Conservation (phyloP, 208 protist genomes). For the Paratrypanosoma confusum region DNA sequence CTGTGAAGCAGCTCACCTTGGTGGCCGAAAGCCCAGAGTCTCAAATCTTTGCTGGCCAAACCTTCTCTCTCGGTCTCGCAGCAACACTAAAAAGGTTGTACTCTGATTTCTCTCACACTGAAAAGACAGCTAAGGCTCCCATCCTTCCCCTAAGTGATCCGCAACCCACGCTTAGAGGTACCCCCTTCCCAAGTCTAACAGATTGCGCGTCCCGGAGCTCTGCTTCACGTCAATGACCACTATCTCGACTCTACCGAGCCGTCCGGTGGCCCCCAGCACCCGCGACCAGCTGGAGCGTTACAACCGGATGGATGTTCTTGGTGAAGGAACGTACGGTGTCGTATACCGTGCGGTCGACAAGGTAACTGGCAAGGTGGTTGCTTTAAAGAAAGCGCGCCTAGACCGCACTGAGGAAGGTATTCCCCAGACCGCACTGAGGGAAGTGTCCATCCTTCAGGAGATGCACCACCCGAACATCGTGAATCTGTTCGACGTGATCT, state of each 20-base stretch:
- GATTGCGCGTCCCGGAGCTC: no score
- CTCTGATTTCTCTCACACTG: no score
- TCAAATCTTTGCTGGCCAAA: no score
- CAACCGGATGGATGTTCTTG: conserved; percentile 79
- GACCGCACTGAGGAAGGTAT: conserved; percentile 97
- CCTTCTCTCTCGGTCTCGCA: no score
- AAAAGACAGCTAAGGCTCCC: no score
- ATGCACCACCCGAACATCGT: conserved; percentile 96
- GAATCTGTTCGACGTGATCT: conserved; percentile 84
- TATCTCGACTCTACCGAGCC: conserved; percentile 18
- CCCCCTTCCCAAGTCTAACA: no score
- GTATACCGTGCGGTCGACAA: conserved; percentile 85
- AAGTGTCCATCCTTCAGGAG: conserved; percentile 97
- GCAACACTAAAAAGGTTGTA: no score
- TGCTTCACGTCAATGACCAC: conserved; percentile 61
- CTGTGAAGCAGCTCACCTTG: no score
- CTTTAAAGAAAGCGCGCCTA: conserved; percentile 96
- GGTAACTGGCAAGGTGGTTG: conserved; percentile 81
- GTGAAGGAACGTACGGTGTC: conserved; percentile 90
- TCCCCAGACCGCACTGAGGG: conserved; percentile 94
- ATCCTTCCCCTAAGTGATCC: no score
- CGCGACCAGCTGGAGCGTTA: conserved; percentile 77
- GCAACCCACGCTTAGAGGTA: no score
- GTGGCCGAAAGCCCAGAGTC: no score
- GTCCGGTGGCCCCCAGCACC: conserved; percentile 15